Evolutionary conservation across 2,329 filamentous ascomycete genomes (phyloP), one percentile per base, ranked within the genome.

Genomic region (Trichophyton rubrum): DNA sequence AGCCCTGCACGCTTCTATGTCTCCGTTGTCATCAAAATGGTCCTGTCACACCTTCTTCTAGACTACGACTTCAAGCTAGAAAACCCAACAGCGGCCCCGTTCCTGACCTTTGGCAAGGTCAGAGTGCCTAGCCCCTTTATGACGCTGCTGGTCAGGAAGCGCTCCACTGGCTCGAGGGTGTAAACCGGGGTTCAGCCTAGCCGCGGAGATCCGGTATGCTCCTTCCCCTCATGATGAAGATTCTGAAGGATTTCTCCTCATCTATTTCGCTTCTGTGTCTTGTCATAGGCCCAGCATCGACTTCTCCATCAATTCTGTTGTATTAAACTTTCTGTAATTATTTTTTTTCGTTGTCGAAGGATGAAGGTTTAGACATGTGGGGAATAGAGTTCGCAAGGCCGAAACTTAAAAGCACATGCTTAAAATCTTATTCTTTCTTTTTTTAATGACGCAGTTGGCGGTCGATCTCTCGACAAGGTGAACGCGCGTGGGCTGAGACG

Each of bases 1-100:
- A 51, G 72, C 58, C 70, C 72, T 4, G 71, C 71, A 0, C 65
- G 71, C 0, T 72, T 70, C 62, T 70, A 71, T 56, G 70, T 70
- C 1, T 62, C 64, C 30, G 62, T 66, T 5, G 63, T 66, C 38
- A 66, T 72, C 49, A 73, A 72, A 62, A 67, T 71, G 53, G 59
- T 70, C 4, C 43, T 72, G 13, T 64, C 63, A 6, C 64, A 67
- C 56, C 20, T 71, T 24, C 61, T 72, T 7, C 59, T 63, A 5
- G 63, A 68, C 11, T 72, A 69, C 57, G 69, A 71, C 3, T 68
- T 69, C 57, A 58, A 62, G 43, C 66, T 69, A 3, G 45, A 51
- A 27, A 27, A 51, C 11, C 45, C 45, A 11, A 51, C 45, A 22
- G 20, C 20, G 13, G 20, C 45, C 11, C 45, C 45, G 22, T 51